Conservation (phyloP, 305 asterid species). For the Stenogyne calaminthoides region DNA sequence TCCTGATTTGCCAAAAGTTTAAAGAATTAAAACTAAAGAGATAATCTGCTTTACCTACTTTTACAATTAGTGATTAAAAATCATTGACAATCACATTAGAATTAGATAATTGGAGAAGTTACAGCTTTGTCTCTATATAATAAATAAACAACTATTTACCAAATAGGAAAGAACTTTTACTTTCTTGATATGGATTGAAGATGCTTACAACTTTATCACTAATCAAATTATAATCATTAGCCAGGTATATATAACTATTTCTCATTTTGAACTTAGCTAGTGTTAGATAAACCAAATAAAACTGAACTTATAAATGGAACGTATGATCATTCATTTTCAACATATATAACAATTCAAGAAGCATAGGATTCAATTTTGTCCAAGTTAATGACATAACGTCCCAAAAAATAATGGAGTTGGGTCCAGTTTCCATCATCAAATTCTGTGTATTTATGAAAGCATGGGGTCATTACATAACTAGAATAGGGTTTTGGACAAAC, state of each 20-base stretch:
- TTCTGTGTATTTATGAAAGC: slow-evolving; percentile 9
- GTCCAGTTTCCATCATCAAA: slow-evolving; percentile 10
- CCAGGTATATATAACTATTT: no score
- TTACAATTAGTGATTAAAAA: neutral
- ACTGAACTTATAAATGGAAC: no score
- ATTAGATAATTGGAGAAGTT: neutral
- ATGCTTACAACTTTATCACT: slow-evolving; percentile 2
- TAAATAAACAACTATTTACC: neutral
- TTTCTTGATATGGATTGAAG: slow-evolving; percentile 15
- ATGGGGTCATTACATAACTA: neutral
- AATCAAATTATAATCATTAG: neutral
- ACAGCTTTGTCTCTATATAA: neutral
- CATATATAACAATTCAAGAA: neutral
- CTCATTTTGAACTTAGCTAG: no score
- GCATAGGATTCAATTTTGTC: slow-evolving; percentile 10
- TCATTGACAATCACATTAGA: neutral
- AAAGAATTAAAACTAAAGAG: neutral
- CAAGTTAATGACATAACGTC: slow-evolving; percentile 4
- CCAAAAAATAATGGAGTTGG: slow-evolving; percentile 22
- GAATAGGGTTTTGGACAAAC: slow-evolving; percentile 24
- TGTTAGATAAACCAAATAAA: no score
- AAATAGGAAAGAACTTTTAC: slow-evolving; percentile 1
- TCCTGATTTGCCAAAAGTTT: neutral
- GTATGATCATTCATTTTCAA: no score
- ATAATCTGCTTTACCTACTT: neutral